phyloP scores from a whole-genome alignment of 225 moss, liverwort and hornwort genomes.

The Anthoceros angustus region DNA sequence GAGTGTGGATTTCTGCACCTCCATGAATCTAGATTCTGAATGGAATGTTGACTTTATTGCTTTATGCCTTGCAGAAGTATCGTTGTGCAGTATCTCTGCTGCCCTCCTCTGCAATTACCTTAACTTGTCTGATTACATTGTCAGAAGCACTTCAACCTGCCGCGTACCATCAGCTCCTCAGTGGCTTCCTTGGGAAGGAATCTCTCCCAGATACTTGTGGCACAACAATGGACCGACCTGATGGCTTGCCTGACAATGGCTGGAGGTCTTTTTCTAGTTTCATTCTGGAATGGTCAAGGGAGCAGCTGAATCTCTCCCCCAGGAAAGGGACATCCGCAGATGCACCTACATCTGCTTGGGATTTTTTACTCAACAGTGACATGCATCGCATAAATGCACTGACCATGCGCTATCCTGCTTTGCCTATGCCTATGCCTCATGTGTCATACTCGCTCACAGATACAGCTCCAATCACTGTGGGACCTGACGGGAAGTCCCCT shows the following conservation, averaged over 20 bases:
- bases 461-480: constrained; percentile 32
- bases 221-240: constrained; percentile 43
- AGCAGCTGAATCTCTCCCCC: constrained; percentile 40
- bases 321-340: constrained; percentile 25
- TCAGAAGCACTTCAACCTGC: constrained; percentile 90
- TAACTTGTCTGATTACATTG: constrained; percentile 65
- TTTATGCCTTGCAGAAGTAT: constrained; percentile 32
- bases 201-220: constrained; percentile 40
- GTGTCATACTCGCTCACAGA: constrained; percentile 37
- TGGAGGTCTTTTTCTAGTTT: constrained; percentile 87
- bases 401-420: constrained; percentile 47
- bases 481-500: constrained; percentile 45
- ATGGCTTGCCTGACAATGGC: constrained; percentile 67
- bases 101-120: constrained; percentile 65
- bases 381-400: constrained; percentile 76
- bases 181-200: constrained; percentile 73
- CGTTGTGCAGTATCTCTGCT: constrained; percentile 63
- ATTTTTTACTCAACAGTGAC: constrained; percentile 59
- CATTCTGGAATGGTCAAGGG: constrained; percentile 71
- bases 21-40: neutral
- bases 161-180: constrained; percentile 60
- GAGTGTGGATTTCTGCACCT: neutral
- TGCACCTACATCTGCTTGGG: constrained; percentile 45
- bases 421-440: constrained; percentile 34
- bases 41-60: neutral